These are phyloP conservation scores for Termitomyces sp. DNA, from an alignment of 768 basidiomycete species.

Conservation along the genomic window DNA sequence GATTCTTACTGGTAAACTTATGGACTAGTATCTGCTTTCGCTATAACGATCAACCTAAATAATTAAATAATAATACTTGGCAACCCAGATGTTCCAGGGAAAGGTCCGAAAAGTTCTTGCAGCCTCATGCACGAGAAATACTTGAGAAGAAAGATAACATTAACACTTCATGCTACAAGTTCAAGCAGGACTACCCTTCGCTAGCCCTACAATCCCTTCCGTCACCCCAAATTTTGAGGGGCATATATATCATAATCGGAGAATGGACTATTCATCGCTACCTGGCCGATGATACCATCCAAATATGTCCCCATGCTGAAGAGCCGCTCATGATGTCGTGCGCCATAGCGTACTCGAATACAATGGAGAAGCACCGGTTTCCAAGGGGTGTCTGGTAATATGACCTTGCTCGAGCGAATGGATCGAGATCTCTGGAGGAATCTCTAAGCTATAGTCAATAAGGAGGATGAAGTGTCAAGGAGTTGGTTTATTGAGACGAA, in stretches of 20 bases:
- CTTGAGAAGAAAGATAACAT: no score
- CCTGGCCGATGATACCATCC: not conserved
- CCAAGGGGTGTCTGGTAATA: no score
- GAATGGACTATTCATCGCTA: not conserved
- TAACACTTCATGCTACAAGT: not conserved
- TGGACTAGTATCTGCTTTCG: not conserved
- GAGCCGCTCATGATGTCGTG: not conserved
- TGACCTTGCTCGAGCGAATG: not conserved
- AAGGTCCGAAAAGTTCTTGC: not conserved
- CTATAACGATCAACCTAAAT: no score
- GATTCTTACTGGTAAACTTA: not conserved
- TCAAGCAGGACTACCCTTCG: not conserved
- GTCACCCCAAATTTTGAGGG: not conserved
- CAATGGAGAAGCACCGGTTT: not conserved
- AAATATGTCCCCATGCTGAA: not conserved
- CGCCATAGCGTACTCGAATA: not conserved
- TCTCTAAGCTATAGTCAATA: not conserved
- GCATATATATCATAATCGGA: no score
- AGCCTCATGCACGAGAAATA: no score
- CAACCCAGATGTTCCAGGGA: not conserved
- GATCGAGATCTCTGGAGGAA: not conserved
- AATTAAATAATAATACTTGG: not conserved
- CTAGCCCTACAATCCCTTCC: not conserved
- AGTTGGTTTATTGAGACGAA: not conserved
- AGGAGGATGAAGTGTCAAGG: not conserved